phyloP scores from a whole-genome alignment of 768 basidiomycete species.

The Termitomyces sp. region DNA sequence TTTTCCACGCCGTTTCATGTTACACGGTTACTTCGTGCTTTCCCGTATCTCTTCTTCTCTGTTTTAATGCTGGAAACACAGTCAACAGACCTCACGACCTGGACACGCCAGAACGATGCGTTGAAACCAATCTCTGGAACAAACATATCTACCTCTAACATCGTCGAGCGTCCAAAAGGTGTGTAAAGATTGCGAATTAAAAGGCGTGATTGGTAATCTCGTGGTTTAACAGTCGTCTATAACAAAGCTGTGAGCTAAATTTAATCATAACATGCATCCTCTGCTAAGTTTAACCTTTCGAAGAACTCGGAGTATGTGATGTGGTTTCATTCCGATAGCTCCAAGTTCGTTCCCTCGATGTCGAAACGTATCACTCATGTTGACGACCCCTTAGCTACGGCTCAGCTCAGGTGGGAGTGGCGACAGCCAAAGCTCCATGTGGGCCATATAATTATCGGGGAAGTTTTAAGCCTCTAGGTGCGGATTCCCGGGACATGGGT shows the following conservation, averaged over 20 bases:
- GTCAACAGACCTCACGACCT: conserved; percentile 47
- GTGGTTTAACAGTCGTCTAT: conserved; percentile 36
- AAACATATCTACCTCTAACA: conserved; percentile 49
- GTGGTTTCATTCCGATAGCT: conserved; percentile 67
- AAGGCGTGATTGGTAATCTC: background rate
- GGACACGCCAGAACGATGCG: conserved; percentile 56
- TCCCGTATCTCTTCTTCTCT: background rate
- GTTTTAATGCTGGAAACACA: conserved; percentile 1
- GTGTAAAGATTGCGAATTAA: background rate
- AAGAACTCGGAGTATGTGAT: conserved; percentile 61
- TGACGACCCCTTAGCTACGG: conserved; percentile 38
- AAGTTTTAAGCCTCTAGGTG: conserved; percentile 52
- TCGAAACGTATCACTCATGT: background rate
- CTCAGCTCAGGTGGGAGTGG: conserved; percentile 58
- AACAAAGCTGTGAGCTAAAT: conserved; percentile 35
- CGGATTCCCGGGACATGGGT: conserved; percentile 55
- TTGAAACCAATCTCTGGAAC: conserved; percentile 47
- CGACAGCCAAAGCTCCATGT: conserved; percentile 51
- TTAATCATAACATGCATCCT: background rate
- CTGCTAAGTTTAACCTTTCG: background rate
- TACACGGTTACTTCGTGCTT: conserved; percentile 32
- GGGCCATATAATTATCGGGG: conserved; percentile 53
- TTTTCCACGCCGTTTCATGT: conserved; percentile 56
- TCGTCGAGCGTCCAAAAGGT: conserved; percentile 64
- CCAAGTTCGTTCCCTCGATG: conserved; percentile 32